A percentile compares a stretch with the other conserved stretches of the same genome.
Evolutionary conservation across 2,329 filamentous ascomycete genomes (phyloP).

Genomic region (Trichoderma asperellum): DNA sequence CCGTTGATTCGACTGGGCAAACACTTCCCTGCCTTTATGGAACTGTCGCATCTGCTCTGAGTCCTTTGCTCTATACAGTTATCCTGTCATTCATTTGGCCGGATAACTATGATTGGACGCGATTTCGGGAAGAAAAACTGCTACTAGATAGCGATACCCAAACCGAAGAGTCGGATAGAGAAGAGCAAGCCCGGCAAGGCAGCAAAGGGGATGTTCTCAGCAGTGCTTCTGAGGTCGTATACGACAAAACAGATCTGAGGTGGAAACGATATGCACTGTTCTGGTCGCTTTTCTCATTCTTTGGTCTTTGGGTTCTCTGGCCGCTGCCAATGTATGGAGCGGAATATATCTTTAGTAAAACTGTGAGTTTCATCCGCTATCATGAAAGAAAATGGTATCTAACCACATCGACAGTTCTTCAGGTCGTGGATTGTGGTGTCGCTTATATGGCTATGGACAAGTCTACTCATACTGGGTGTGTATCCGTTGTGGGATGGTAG

Average conservation of each 20-base stretch:
- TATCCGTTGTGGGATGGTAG: conserved; percentile 14
- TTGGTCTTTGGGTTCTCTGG: conserved; percentile 21
- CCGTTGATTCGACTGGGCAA: conserved; percentile 16
- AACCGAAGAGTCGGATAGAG: background rate
- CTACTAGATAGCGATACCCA: background rate
- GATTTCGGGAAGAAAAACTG: conserved; percentile 13
- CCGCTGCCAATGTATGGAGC: conserved; percentile 22
- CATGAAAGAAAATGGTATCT: background rate
- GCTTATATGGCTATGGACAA: conserved; percentile 20
- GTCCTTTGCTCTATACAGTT: conserved; percentile 17
- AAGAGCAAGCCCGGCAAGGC: background rate
- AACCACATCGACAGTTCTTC: conserved; percentile 6
- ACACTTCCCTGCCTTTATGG: conserved; percentile 19
- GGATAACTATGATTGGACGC: conserved; percentile 12
- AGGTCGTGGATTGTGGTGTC: conserved; percentile 18
- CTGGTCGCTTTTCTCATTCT: conserved; percentile 19
- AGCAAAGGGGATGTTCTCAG: background rate
- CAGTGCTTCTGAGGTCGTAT: background rate
- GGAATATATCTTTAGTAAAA: conserved; percentile 20
- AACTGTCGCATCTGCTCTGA: conserved; percentile 16
- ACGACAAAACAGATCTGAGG: conserved; percentile 9
- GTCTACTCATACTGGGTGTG: background rate
- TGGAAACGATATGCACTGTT: conserved; percentile 14
- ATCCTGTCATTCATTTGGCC: conserved; percentile 20
- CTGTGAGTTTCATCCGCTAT: background rate